Conservation (phyloP, 257 asterid species). For the Nicotiana knightiana region DNA sequence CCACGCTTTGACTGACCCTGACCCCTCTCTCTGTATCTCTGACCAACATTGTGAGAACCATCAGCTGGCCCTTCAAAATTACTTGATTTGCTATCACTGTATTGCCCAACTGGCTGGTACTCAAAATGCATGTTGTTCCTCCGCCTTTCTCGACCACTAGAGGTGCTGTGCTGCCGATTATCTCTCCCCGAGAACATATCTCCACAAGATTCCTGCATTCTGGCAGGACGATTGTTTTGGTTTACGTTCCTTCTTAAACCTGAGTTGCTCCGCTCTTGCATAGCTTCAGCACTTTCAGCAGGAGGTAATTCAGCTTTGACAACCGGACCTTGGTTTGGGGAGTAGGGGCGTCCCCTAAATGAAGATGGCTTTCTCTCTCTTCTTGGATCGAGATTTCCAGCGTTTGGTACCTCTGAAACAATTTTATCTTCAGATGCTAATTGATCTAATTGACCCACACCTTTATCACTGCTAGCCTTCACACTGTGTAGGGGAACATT, state of each 20-base stretch:
- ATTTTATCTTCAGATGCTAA: constrained; percentile 6
- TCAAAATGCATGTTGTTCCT: constrained; percentile 54
- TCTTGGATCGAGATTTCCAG: constrained; percentile 20
- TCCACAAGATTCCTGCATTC: constrained; percentile 57
- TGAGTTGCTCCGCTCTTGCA: constrained; percentile 34
- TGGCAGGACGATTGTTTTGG: constrained; percentile 39
- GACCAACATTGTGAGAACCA: constrained; percentile 30
- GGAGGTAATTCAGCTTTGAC: constrained; percentile 33
- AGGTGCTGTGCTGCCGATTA: constrained; percentile 26
- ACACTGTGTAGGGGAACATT: constrained; percentile 23
- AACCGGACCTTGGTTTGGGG: constrained; percentile 43
- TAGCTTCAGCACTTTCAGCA: constrained; percentile 23
- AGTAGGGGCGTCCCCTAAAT: constrained; percentile 38
- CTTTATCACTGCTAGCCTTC: constrained; percentile 21
- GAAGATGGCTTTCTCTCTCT: constrained; percentile 45
- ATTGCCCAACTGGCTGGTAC: constrained; percentile 75
- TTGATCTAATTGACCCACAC: constrained; percentile 20
- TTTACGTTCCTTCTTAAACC: constrained; percentile 47
- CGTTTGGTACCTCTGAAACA: background rate
- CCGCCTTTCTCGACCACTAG: constrained; percentile 50
- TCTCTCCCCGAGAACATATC: constrained; percentile 49
- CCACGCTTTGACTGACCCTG: constrained; percentile 53
- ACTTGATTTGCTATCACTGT: constrained; percentile 39
- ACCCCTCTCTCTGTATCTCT: constrained; percentile 60
- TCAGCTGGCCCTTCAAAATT: constrained; percentile 41